Base-by-base conservation (phyloP, 2,329 filamentous ascomycete genomes). In the Apiospora arundinis region DNA sequence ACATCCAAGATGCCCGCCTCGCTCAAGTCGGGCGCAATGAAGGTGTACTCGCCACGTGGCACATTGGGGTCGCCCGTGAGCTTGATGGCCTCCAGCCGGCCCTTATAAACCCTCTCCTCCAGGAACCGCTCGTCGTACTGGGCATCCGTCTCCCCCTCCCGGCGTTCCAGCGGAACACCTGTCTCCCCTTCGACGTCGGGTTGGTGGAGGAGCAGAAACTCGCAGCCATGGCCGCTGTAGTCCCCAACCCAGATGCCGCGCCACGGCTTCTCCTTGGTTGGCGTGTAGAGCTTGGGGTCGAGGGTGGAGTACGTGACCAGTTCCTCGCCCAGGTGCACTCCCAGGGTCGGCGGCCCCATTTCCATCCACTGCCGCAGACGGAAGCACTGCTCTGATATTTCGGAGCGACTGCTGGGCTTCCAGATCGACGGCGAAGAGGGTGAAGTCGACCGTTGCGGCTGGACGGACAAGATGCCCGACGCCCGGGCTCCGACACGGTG, bases 201-300 rank as follows among this genome's bases (percentile, higher is more conserved):
- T 78, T 99, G 96, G 75, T 94, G 85, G 65, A 98, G 84, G 16
- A 97, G 85, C 5, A 98, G 78, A 70, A 98, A 97, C 80, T 98
- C 95, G 80, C 92, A 95, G 0, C 95, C 95, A 76, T 98, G 95
- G 0, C 90, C 91, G 37, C 91, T 92, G 77, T 97, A 98, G 79
- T 98, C 95, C 0, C 95, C 95, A 21, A 95, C 92, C 93, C 94
- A 98, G 42, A 99, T 94, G 0, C 95, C 95, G 74, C 94, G 91
- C 85, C 92, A 98, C 0, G 95, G 95, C 79, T 95, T 95, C 70
- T 91, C 86, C 12, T 83, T 80, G 0, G 95, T 97, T 0, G 95
- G 94, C 0, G 91, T 96, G 79, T 97, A 98, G n/a, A 92, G 82
- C 2, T 83, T 83, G 3, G 91, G 89, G 60, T 94, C 90, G 1